Evolutionary conservation across 495 filamentous ascomycete genomes (phyloP).

Genomic region (Cenococcum geophilum): DNA sequence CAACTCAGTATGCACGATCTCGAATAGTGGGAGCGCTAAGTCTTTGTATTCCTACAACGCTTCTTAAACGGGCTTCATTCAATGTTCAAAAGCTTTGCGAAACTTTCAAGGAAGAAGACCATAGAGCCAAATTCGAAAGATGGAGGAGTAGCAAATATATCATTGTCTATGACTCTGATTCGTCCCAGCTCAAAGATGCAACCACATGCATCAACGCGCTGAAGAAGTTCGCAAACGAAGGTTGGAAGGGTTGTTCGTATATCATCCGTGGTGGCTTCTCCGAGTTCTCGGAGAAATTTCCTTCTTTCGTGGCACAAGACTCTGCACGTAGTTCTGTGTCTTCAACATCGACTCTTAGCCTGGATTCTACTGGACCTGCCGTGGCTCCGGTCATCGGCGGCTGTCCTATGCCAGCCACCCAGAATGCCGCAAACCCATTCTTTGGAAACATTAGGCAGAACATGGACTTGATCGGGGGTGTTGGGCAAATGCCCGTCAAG

Average conservation of each 20-base stretch:
- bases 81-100: conserved; percentile 83
- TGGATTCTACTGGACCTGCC: conserved; percentile 45
- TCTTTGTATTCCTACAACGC: conserved; percentile 89
- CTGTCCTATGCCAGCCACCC: conserved; percentile 67
- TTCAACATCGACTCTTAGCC: conserved; percentile 29
- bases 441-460: conserved; percentile 96
- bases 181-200: conserved; percentile 71
- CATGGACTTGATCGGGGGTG: conserved; percentile 89
- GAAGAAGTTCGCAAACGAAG: conserved; percentile 84
- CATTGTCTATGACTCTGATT: conserved; percentile 78
- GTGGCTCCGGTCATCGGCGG: conserved; percentile 78
- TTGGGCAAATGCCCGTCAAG: conserved; percentile 79
- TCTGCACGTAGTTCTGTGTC: conserved; percentile 44
- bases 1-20: conserved; percentile 69
- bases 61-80: conserved; percentile 86
- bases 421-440: conserved; percentile 74
- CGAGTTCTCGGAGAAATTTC: conserved; percentile 48
- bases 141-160: conserved; percentile 73
- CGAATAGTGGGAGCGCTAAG: conserved; percentile 76
- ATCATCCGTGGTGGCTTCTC: conserved; percentile 58
- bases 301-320: conserved; percentile 39
- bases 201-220: conserved; percentile 70
- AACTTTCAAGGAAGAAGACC: conserved; percentile 71
- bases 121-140: conserved; percentile 65
- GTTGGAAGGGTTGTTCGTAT: conserved; percentile 65